Percentiles rank a stretch among this genome's conserved stretches.
Conservation (phyloP, 768 basidiomycete genomes). For the Boletus sp. region DNA sequence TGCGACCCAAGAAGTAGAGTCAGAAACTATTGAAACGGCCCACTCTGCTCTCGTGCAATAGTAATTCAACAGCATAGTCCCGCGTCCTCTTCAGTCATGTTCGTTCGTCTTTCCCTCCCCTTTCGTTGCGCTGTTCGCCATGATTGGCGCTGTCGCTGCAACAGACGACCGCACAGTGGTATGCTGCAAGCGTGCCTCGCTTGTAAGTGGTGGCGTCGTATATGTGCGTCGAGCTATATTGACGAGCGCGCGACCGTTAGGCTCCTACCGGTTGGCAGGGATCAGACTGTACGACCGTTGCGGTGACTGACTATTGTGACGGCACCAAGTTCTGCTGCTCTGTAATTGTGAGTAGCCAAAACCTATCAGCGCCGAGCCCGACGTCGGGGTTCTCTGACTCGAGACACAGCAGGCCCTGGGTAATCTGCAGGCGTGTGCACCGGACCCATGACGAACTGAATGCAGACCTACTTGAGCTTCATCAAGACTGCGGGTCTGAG, state of each 20-base stretch:
- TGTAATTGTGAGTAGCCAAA: neutral
- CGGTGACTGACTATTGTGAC: neutral
- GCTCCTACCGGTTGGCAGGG: neutral
- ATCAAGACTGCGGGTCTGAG: no score
- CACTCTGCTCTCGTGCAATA: no score
- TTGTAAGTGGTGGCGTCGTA: neutral
- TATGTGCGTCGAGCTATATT: neutral
- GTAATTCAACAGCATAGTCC: neutral
- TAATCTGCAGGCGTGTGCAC: no score
- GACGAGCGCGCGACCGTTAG: neutral
- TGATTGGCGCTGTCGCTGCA: neutral
- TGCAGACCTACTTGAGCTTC: no score
- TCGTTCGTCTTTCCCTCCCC: neutral
- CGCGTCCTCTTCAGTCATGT: constrained; percentile 1
- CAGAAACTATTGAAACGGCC: no score
- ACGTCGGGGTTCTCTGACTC: neutral
- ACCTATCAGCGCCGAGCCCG: neutral
- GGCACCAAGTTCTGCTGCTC: constrained; percentile 8
- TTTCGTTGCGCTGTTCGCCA: neutral
- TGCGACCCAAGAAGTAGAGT: no score
- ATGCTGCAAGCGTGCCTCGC: neutral
- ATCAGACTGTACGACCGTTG: neutral
- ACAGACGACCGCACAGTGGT: neutral
- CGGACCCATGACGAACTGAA: no score
- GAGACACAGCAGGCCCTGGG: neutral